A percentile compares a stretch with the other conserved stretches of the same genome.
Evolutionary conservation across 352 stramenopile genomes (phyloP).

Genomic region (Blastocystis sp.): DNA sequence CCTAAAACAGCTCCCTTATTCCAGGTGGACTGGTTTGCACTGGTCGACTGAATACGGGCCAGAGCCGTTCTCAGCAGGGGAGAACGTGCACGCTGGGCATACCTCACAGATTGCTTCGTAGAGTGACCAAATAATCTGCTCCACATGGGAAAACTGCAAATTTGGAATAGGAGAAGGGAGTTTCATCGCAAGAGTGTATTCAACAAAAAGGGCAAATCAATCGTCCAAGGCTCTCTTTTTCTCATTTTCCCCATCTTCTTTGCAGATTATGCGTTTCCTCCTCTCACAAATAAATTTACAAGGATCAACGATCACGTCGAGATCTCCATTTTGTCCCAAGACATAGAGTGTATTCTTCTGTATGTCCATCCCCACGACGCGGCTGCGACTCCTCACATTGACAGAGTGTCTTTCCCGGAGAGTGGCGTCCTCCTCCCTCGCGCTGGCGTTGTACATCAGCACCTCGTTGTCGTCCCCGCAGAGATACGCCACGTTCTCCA

Average conservation of each 20-base stretch:
- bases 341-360: neutral
- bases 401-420: constrained; percentile 14
- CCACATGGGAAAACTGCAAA: constrained; percentile 1
- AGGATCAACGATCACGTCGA: neutral
- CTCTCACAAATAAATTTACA: neutral
- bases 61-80: neutral
- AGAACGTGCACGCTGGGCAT: neutral
- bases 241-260: neutral
- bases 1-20: constrained; percentile 3
- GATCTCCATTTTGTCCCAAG: constrained; percentile 39
- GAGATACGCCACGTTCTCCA: neutral
- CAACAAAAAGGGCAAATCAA: neutral
- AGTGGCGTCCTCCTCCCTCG: constrained; percentile 13
- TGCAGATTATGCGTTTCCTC: neutral
- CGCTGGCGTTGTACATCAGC: constrained; percentile 1
- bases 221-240: constrained; percentile 11
- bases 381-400: constrained; percentile 40
- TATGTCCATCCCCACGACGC: neutral
- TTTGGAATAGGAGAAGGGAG: neutral
- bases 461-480: constrained; percentile 50
- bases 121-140: neutral
- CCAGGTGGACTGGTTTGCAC: neutral
- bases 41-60: neutral
- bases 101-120: neutral
- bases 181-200: neutral